Conservation (phyloP, 2,329 filamentous ascomycete genomes). For the Tolypocladium amazonense region DNA sequence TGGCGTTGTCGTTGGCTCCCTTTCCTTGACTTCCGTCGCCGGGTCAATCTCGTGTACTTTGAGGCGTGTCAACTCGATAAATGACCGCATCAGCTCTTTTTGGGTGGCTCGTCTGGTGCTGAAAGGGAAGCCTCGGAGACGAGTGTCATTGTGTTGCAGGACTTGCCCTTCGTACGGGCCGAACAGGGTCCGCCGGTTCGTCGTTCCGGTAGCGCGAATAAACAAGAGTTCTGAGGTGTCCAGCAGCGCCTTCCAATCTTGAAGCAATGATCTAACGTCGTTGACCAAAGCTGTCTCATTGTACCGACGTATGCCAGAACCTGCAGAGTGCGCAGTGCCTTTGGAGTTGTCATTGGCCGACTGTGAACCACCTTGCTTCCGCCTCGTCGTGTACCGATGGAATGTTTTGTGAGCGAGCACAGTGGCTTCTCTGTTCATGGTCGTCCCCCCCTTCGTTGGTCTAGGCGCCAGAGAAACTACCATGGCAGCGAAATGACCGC, state of each 20-base stretch:
- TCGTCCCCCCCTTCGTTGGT: conserved; percentile 53
- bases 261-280: conserved; percentile 74
- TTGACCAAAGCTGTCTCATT: conserved; percentile 84
- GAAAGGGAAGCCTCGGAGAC: conserved; percentile 84
- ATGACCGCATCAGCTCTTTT: conserved; percentile 86
- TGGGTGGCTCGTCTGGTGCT: conserved; percentile 87
- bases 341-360: conserved; percentile 92
- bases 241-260: conserved; percentile 77
- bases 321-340: conserved; percentile 86
- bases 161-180: conserved; percentile 87
- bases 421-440: conserved; percentile 73
- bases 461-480: conserved; percentile 80
- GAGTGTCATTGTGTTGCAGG: conserved; percentile 63
- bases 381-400: conserved; percentile 88
- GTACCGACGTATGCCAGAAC: conserved; percentile 79
- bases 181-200: conserved; percentile 79
- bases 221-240: conserved; percentile 80
- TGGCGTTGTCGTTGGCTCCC: conserved; percentile 22
- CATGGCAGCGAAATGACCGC: conserved; percentile 96
- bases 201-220: conserved; percentile 76
- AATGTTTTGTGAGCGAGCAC: conserved; percentile 96
- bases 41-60: conserved; percentile 75
- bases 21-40: conserved; percentile 38
- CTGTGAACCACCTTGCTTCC: conserved; percentile 93
- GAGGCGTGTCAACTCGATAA: conserved; percentile 84